Evolutionary conservation across 805 yeast species (phyloP), one percentile per base, ranked within the genome.

Genomic region (Candida loeiensis): DNA sequence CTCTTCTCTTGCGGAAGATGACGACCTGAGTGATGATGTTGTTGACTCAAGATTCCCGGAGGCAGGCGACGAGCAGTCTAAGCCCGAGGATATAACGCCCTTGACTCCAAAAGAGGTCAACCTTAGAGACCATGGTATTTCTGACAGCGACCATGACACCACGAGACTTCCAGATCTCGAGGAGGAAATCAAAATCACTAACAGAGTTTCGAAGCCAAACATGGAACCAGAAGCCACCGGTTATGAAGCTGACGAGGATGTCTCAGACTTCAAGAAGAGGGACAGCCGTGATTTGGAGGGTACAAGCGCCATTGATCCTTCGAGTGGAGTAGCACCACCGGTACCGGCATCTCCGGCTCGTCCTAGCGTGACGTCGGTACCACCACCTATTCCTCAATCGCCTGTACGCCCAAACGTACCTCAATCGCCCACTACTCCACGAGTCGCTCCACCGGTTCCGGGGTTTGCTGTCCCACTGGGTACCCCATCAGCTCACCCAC

Each of bases 221-320:
- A 13, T 33, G 9, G 64, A 54, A 1, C 41, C 51, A 3, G 61
- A 56, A 34, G 66, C 65, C 7, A 75, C 86, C 1, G 88, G 88
- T 0, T 81, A 81, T 51, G 87, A 83, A 41, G 87, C 87, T 0
- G 89, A 83, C 53, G 85, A 77, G 35, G 73, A 69, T 37, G 47
- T 60, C 9, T 64, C 70, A 12, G 71, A 63, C 44, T 54, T 52
- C 26, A 32, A 38, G 34, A 29, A 33, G 26, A 39, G 21, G 13
- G 33, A 30, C 13, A 18, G 21, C 21, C 21, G 12, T 14, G 33
- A 27, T 6, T 4, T 15, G 6, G 31, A 16, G 7, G 28, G 12
- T n/a, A 25, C 24, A n/a, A n/a, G n/a, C n/a, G n/a, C n/a, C n/a
- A n/a, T n/a, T n/a, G n/a, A n/a, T n/a, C n/a, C n/a, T n/a, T n/a